A percentile compares a stretch with the other conserved stretches of the same genome.
Evolutionary conservation across 805 yeast species (phyloP).

Genomic region (Saccharomycopsis sp.): DNA sequence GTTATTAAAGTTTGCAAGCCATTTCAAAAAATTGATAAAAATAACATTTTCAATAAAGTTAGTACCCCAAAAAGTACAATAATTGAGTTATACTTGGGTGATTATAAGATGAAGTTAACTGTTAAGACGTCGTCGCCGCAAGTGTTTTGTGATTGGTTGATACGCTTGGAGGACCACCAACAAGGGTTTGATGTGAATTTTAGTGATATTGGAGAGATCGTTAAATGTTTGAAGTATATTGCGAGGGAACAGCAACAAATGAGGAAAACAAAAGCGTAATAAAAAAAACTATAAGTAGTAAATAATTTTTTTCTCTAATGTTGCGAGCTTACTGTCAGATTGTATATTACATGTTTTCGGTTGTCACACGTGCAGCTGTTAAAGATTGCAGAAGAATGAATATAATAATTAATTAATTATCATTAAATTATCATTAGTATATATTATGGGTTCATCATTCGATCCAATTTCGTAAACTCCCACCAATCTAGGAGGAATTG

Average conservation of each 20-base stretch:
- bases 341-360: no score
- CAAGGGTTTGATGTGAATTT: slow-evolving; percentile 9
- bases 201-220: slow-evolving; percentile 14
- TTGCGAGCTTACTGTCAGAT: no score
- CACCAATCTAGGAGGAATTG: no score
- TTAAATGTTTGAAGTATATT: slow-evolving; percentile 14
- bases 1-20: background rate
- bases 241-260: background rate
- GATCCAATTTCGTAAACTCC: no score
- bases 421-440: no score
- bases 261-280: background rate
- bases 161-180: slow-evolving; percentile 2
- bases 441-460: no score
- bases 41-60: slow-evolving; percentile 1
- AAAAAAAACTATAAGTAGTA: no score
- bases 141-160: slow-evolving; percentile 12
- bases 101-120: background rate
- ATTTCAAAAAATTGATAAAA: slow-evolving; percentile 1
- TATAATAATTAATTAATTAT: no score
- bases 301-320: no score
- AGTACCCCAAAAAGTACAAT: slow-evolving; percentile 4
- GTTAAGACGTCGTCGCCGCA: slow-evolving; percentile 7
- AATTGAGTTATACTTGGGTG: background rate
- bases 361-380: no score
- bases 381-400: no score